phyloP scores from a whole-genome alignment of 306 rosid genomes.

The Prunus persica region DNA sequence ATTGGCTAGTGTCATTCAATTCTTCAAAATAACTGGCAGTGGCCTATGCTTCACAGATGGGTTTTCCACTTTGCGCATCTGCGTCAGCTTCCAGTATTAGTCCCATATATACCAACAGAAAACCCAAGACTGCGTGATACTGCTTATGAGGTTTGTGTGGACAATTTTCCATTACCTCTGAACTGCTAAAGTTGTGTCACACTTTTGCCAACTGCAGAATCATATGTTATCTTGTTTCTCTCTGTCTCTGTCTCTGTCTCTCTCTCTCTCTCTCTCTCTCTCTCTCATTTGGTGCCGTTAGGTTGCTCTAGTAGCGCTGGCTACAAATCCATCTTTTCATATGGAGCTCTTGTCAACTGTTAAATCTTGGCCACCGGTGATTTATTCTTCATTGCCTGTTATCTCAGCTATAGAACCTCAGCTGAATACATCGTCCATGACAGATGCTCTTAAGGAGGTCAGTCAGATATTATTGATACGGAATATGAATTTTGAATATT shows the following conservation, averaged over 20 bases:
- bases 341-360: slow-evolving; percentile 67
- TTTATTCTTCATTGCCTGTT: slow-evolving; percentile 80
- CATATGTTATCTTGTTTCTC: slow-evolving; percentile 13
- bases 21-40: slow-evolving; percentile 29
- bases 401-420: slow-evolving; percentile 97
- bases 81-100: slow-evolving; percentile 94
- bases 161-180: slow-evolving; percentile 6
- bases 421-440: slow-evolving; percentile 76
- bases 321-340: slow-evolving; percentile 84
- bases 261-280: slow-evolving; percentile 23
- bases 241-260: no score
- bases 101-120: slow-evolving; percentile 82
- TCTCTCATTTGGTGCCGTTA: slow-evolving; percentile 29
- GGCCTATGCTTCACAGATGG: slow-evolving; percentile 61
- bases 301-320: slow-evolving; percentile 97
- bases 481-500: slow-evolving; percentile 13
- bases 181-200: not conserved
- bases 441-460: slow-evolving; percentile 87
- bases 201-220: slow-evolving; percentile 10
- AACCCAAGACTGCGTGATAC: slow-evolving; percentile 86
- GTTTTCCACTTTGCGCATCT: slow-evolving; percentile 98
- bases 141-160: slow-evolving; percentile 85
- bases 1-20: slow-evolving; percentile 1
- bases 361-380: slow-evolving; percentile 81
- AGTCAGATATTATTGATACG: slow-evolving; percentile 13